Percentiles rank a stretch among this genome's conserved stretches.
phyloP scores from a whole-genome alignment of 2,329 filamentous ascomycete genomes.

The Calonectria honghensis region DNA sequence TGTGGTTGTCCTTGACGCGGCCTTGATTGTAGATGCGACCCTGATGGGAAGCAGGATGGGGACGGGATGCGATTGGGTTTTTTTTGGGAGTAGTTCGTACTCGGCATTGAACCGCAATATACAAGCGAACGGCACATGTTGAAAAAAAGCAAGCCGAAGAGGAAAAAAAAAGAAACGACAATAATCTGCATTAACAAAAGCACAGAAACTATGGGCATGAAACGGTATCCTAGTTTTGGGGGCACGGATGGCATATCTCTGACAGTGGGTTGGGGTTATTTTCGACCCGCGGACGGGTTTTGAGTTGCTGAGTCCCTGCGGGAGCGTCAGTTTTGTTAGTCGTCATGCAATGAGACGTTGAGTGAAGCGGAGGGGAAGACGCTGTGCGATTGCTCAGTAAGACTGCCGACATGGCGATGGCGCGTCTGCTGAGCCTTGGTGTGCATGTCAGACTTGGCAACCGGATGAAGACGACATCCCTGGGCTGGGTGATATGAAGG shows the following conservation, averaged over 20 bases:
- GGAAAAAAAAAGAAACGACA: slow-evolving; percentile 4
- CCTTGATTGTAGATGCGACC: slow-evolving; percentile 26
- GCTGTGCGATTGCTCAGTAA: slow-evolving; percentile 36
- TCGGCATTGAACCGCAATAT: slow-evolving; percentile 11
- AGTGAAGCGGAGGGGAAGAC: slow-evolving; percentile 5
- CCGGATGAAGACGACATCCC: slow-evolving; percentile 15
- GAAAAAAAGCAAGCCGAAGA: slow-evolving; percentile 9
- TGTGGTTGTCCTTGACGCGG: slow-evolving; percentile 38
- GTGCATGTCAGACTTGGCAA: slow-evolving; percentile 38
- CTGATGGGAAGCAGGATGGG: slow-evolving; percentile 9
- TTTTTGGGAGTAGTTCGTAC: background rate
- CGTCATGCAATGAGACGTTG: slow-evolving; percentile 23
- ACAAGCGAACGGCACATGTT: slow-evolving; percentile 2
- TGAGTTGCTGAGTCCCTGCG: slow-evolving; percentile 16
- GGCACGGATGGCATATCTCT: slow-evolving; percentile 15
- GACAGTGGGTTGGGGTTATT: slow-evolving; percentile 27
- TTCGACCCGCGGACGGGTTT: background rate
- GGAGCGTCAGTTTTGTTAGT: slow-evolving; percentile 25
- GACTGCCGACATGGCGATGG: slow-evolving; percentile 39
- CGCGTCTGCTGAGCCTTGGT: slow-evolving; percentile 34
- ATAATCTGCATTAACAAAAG: background rate
- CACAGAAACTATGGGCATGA: slow-evolving; percentile 1
- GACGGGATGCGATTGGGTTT: slow-evolving; percentile 17
- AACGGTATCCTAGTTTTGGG: background rate
- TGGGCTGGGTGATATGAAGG: slow-evolving; percentile 16